phyloP scores from a whole-genome alignment of 2,329 filamentous ascomycete genomes.

The Kalmusia sp. region DNA sequence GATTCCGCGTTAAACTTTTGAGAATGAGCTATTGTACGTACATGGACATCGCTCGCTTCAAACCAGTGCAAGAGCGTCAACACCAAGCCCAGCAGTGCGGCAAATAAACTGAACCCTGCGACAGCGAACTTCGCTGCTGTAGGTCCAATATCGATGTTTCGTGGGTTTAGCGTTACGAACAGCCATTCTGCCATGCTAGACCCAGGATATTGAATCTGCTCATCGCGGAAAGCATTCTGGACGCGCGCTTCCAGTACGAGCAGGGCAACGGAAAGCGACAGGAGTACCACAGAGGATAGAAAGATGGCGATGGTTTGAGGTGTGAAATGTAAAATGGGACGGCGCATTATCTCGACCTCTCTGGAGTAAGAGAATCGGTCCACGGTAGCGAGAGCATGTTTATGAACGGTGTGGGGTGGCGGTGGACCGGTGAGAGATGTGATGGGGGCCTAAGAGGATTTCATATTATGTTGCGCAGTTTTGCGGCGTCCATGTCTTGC shows the following conservation, averaged over 20 bases:
- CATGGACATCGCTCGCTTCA: not conserved
- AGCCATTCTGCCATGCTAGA: constrained; percentile 19
- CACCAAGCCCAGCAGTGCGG: not conserved
- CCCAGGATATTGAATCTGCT: constrained; percentile 17
- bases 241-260: constrained; percentile 14
- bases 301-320: constrained; percentile 1
- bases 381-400: not conserved
- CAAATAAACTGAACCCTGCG: constrained; percentile 1
- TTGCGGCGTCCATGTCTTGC: no score
- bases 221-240: constrained; percentile 5
- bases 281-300: not conserved
- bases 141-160: constrained; percentile 16
- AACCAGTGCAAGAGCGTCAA: constrained; percentile 14
- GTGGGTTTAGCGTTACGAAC: constrained; percentile 16
- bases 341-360: no score
- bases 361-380: no score
- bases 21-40: constrained; percentile 4
- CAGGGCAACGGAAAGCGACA: constrained; percentile 9
- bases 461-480: not conserved
- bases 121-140: constrained; percentile 9
- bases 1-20: not conserved
- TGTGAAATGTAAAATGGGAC: not conserved
- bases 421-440: not conserved
- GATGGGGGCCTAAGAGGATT: not conserved
- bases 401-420: not conserved